Evolutionary conservation across 257 asterid genomes (phyloP), one percentile per base, ranked within the genome.

Genomic region (Cinchona pubescens): DNA sequence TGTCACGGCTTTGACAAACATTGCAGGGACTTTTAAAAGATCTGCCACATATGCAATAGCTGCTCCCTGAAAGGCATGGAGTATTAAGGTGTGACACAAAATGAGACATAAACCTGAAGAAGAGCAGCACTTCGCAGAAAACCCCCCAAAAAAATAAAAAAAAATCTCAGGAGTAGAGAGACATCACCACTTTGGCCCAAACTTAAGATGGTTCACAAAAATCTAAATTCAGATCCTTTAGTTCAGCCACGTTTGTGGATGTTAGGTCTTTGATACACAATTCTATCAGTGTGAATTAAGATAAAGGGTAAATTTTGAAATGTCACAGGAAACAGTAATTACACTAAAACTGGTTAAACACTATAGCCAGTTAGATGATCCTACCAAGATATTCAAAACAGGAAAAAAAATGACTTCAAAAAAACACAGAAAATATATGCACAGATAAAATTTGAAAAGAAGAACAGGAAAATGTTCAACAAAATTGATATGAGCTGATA

Each of bases 21-120:
- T 88, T 42, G 79, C 86, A 10, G 99, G 98, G 42, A 91, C 96
- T 79, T 88, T 83, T 76, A 95, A 75, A 68, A 92, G 94, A 87
- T 91, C 96, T 14, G 97, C 93, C 71, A 92, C 99, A 79, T 92
- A 95, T 76, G 96, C 98, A 70, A 95, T 58, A 27, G 99, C 99
- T 63, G 99, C 99, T 76, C 98, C 99, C 99, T 95, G 87, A 56
- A 75, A 75, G 37, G 56, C 66, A 61, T 56, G 21, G 40, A 71
- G 46, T 42, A 46, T n/a, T 27, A 58, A 46, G 40, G 29, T 30
- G 37, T 7, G 67, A 43, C 10, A 43, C 48, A 32, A 73, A 34
- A 13, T 2, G 53, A 59, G 55, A 76, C 7, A 51, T 61, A 72
- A 56, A 40, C 30, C 59, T 29, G 1, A 35, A 69, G 56, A 74